Evolutionary conservation across 2,329 filamentous ascomycete species (phyloP).

Genomic region (Pyricularia sp.): DNA sequence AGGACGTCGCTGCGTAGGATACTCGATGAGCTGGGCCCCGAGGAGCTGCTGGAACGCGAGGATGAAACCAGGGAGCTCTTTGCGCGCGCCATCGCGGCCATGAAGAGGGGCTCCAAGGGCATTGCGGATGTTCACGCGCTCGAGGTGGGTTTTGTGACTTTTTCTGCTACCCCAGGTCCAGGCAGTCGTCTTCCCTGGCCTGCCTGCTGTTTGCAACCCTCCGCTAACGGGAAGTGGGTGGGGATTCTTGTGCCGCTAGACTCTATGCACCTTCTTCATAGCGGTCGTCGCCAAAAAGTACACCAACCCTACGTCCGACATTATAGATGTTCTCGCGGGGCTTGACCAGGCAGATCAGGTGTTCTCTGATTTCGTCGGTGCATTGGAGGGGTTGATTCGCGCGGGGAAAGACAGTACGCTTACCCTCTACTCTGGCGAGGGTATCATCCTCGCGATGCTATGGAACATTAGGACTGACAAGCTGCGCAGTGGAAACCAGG

Average conservation of each 20-base stretch:
- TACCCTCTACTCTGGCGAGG: background rate
- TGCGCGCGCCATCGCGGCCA: conserved; percentile 56
- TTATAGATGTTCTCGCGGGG: conserved; percentile 82
- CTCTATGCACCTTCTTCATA: conserved; percentile 78
- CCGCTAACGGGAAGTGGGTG: background rate
- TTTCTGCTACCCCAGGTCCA: conserved; percentile 4
- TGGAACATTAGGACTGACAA: background rate
- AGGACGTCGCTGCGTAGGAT: conserved; percentile 56
- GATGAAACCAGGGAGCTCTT: conserved; percentile 75
- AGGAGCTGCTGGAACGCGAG: conserved; percentile 69
- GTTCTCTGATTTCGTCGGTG: conserved; percentile 80
- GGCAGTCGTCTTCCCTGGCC: background rate
- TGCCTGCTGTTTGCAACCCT: background rate
- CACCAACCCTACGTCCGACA: conserved; percentile 89
- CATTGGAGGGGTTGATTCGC: conserved; percentile 74
- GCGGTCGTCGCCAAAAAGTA: conserved; percentile 81
- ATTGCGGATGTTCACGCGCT: conserved; percentile 70
- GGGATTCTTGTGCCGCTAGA: conserved; percentile 41
- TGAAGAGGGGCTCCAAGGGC: conserved; percentile 42
- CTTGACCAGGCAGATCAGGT: conserved; percentile 79
- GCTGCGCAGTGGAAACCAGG: conserved; percentile 55
- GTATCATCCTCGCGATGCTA: background rate
- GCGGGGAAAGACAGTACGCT: conserved; percentile 60
- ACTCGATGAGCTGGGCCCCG: conserved; percentile 60
- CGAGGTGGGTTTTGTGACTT: conserved; percentile 53